Evolutionary conservation across 1,139 yeast genomes (phyloP), one percentile per base, ranked within the genome.

Genomic region (Saccharomyces uvarum): DNA sequence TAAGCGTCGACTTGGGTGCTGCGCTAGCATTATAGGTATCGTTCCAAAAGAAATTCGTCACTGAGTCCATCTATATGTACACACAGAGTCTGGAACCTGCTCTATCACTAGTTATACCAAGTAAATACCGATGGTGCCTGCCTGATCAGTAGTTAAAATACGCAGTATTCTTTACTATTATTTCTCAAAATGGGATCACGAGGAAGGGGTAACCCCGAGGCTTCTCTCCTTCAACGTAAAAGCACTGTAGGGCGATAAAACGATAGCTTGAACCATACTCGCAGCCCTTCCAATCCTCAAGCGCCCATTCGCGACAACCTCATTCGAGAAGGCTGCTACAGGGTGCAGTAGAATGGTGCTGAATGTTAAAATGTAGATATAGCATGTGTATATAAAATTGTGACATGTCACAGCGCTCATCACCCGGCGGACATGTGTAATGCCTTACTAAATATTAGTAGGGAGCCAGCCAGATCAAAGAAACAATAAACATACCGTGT

Each of bases 21-120:
- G 46, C 42, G 8, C 49, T 47, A 32, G 52, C 47, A 28, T 50
- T 49, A 48, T 55, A 48, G 33, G 51, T 42, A 14, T 50, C 52
- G 44, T 50, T 50, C 52, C 52, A 50, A 31, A 50, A 50, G 26
- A 50, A 50, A 50, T 50, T 44, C 4, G 52, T 44, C 7, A 50
- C 52, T 8, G 52, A 50, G 26, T 42, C 42, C 52, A 50, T 50
- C 24, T 38, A 38, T 4, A 38, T 13, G 44, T 38, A 19, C 14
- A 16, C 24, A 38, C 13, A 38, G 24, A 38, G 21, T 38, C 16
- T 16, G 7, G 13, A 9, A 8, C 44, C 16, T 8, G 6, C 4
- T 16, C 11, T 9, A 8, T 16, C 6, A 4, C 44, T 38, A 38
- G 11, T n/a, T 16, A 16, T 8, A 8, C 13, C 38, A 32, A 16